These are phyloP conservation scores for Candida ortonii DNA, from an alignment of 805 yeast species.

Conservation along the genomic window DNA sequence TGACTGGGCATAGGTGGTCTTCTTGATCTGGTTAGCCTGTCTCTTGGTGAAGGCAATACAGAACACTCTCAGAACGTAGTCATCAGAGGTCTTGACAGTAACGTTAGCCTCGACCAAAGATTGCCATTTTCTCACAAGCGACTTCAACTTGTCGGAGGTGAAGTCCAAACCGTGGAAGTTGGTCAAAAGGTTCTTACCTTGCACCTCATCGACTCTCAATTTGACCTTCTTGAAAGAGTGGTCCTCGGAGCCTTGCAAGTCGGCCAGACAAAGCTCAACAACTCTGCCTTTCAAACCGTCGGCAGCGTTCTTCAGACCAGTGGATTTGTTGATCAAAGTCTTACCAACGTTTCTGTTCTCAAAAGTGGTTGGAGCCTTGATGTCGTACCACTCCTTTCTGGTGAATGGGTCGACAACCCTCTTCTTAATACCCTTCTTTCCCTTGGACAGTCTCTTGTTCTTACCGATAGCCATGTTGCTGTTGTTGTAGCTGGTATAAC, in stretches of 20 bases:
- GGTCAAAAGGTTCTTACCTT: slow-evolving; percentile 97
- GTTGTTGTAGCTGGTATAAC: slow-evolving; percentile 14
- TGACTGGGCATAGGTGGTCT: slow-evolving; percentile 96
- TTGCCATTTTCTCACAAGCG: slow-evolving; percentile 99
- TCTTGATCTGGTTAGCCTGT: slow-evolving; percentile 94
- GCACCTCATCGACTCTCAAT: slow-evolving; percentile 98
- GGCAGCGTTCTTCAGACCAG: slow-evolving; percentile 97
- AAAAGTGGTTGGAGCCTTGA: slow-evolving; percentile 98
- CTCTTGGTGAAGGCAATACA: slow-evolving; percentile 99
- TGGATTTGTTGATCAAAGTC: slow-evolving; percentile 96
- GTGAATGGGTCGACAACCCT: slow-evolving; percentile 99
- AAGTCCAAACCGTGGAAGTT: slow-evolving; percentile 99
- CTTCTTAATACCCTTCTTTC: slow-evolving; percentile 98
- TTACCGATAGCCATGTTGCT: slow-evolving; percentile 58
- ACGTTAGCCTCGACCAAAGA: slow-evolving; percentile 96
- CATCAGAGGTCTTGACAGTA: slow-evolving; percentile 97
- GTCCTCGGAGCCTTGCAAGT: slow-evolving; percentile 98
- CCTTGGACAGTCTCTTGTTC: slow-evolving; percentile 78
- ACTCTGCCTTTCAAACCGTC: slow-evolving; percentile 98
- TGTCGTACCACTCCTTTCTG: slow-evolving; percentile 98
- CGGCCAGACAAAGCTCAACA: slow-evolving; percentile 93
- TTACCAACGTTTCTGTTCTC: slow-evolving; percentile 99
- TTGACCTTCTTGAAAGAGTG: slow-evolving; percentile 96
- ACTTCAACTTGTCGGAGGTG: slow-evolving; percentile 96
- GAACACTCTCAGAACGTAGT: slow-evolving; percentile 93